Base-by-base conservation (phyloP, 1,284 basidiomycete genomes). In the Kwoniella shivajii region DNA sequence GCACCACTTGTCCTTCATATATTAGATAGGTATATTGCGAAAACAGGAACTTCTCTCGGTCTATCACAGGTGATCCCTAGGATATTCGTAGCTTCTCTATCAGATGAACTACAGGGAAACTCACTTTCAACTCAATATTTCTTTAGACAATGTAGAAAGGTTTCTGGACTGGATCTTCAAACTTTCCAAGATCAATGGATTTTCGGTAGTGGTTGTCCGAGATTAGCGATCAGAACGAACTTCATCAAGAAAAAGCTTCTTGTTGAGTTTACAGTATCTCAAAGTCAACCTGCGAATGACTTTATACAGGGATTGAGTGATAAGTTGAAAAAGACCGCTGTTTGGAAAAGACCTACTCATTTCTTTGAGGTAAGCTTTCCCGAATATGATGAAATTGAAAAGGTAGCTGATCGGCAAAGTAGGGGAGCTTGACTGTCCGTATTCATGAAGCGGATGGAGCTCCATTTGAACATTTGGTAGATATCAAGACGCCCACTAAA, bases 391-490 rank as follows among this genome's bases (percentile, higher is more conserved):
- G 13, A 7, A 9, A 31, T 31, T 9, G n/a, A 30, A 42, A 42
- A 61, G 47, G 57, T 54, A 27, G 13, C 13, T 27, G 70, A 72
- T 50, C 20, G n/a, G n/a, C n/a, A n/a, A n/a, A n/a, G 10, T 34
- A 92, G 84, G 95, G 94, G 14, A 92, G 93, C 81, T 92, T 99
- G 88, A 98, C 96, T 16, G 90, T 99, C 50, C 90, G 96, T 18
- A 98, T 99, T 56, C 94, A 99, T 74, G 96, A 99, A 81, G 94
- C 94, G 0, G 96, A 99, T 73, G 96, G 96, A 1, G 98, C 96
- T 37, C 95, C 96, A 0, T 99, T 99, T 72, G 96, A 99, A 76
- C 96, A 99, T 73, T 91, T 99, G 20, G 83, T 99, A 38, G 93
- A 97, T 73, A 90, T 99, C 57, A 87, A 90, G 38, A 85, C 85